These are phyloP conservation scores for Lentinula sp. DNA, from an alignment of 768 basidiomycete genomes.

Conservation along the genomic window DNA sequence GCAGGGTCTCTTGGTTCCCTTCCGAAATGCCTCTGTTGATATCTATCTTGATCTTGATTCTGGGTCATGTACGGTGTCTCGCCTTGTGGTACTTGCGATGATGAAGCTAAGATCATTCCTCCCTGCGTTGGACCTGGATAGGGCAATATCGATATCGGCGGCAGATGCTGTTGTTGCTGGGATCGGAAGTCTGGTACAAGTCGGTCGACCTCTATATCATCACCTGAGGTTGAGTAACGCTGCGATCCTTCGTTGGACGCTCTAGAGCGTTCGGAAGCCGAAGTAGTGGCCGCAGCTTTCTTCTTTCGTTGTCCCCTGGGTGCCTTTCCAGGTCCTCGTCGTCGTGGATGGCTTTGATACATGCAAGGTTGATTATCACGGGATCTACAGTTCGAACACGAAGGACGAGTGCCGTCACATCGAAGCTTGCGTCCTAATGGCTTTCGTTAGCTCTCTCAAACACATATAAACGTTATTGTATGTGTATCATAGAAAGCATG, in stretches of 20 bases:
- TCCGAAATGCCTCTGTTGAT: not conserved
- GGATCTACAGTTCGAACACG: conserved; percentile 55
- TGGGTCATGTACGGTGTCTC: not conserved
- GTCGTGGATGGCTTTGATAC: conserved; percentile 25
- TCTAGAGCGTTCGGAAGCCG: conserved; percentile 8
- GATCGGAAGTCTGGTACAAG: conserved; percentile 25
- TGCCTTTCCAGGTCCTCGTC: conserved; percentile 74
- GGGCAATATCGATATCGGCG: conserved; percentile 7
- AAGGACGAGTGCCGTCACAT: conserved; percentile 62
- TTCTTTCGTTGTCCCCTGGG: conserved; percentile 51
- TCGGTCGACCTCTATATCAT: conserved; percentile 15
- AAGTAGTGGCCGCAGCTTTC: conserved; percentile 18
- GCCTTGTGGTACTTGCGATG: not conserved
- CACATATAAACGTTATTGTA: not conserved
- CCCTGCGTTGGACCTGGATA: not conserved
- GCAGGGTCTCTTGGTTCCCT: not conserved
- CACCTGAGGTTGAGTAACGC: conserved; percentile 1
- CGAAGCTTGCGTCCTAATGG: conserved; percentile 62
- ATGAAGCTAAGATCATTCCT: conserved; percentile 3
- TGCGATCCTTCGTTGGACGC: conserved; percentile 10
- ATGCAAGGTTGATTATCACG: conserved; percentile 28
- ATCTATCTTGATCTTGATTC: not conserved
- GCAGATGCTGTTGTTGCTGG: conserved; percentile 21
- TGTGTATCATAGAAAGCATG: conserved; percentile 1
- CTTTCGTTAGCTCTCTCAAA: not conserved